Evolutionary conservation across 306 rosid species (phyloP).

Genomic region (Fragaria nilgerrensis): DNA sequence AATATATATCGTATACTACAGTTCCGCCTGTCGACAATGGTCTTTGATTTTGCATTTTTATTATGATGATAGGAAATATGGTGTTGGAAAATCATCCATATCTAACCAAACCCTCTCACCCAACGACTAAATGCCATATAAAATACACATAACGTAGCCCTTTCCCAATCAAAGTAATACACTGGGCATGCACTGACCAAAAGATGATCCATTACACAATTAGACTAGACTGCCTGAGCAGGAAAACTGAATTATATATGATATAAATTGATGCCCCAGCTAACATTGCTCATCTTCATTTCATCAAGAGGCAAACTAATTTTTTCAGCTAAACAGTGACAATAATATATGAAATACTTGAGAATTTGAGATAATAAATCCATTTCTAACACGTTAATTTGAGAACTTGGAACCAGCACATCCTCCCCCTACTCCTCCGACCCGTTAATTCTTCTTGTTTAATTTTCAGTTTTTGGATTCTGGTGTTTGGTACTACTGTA

Average conservation of each 20-base stretch:
- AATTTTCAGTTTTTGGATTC: not conserved
- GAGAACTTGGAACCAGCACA: too few relatives aligned
- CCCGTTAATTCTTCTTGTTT: not conserved
- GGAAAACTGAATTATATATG: not conserved
- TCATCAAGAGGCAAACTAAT: not conserved
- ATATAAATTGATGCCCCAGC: not conserved
- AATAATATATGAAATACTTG: not conserved
- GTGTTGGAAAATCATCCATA: not conserved
- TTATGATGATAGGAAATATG: not conserved
- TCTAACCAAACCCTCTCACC: not conserved
- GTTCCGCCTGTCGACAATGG: not conserved
- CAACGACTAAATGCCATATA: not conserved
- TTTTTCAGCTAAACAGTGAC: not conserved
- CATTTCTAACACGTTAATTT: not conserved
- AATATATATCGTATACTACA: not conserved
- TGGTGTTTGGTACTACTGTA: not conserved
- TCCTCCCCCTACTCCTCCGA: too few relatives aligned
- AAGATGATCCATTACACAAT: not conserved
- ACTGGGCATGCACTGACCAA: not conserved
- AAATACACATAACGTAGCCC: not conserved
- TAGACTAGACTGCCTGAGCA: not conserved
- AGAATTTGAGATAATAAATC: not conserved
- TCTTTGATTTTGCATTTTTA: not conserved
- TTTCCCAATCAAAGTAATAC: not conserved
- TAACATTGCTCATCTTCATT: not conserved